phyloP scores from a whole-genome alignment of 2,329 filamentous ascomycete species.

The Neocatenulostroma microsporum region DNA sequence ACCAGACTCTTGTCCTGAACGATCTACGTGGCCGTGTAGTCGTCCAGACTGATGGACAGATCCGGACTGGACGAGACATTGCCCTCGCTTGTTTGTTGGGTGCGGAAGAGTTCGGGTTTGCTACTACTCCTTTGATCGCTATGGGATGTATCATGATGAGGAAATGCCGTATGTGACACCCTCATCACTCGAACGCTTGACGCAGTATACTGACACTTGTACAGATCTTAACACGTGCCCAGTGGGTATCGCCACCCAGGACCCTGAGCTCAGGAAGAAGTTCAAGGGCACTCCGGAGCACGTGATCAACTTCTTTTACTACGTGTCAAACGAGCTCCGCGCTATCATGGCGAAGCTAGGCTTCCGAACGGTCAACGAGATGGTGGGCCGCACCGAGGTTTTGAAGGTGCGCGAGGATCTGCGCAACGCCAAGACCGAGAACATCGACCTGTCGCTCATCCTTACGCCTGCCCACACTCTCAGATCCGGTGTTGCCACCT shows the following conservation, averaged over 20 bases:
- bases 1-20: conserved; percentile 92
- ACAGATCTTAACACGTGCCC: conserved; percentile 64
- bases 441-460: conserved; percentile 87
- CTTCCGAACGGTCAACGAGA: conserved; percentile 92
- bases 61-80: conserved; percentile 86
- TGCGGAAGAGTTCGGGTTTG: conserved; percentile 97
- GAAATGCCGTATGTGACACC: conserved; percentile 48
- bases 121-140: conserved; percentile 86
- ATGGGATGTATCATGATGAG: conserved; percentile 97
- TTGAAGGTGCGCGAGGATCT: conserved; percentile 83
- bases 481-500: conserved; percentile 86
- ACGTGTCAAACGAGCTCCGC: conserved; percentile 88
- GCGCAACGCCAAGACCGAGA: conserved; percentile 78
- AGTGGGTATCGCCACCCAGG: conserved; percentile 91
- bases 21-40: conserved; percentile 92
- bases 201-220: conserved; percentile 14
- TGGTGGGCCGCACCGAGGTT: conserved; percentile 87
- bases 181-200: background rate
- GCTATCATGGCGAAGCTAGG: conserved; percentile 96
- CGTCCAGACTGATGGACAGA: conserved; percentile 91
- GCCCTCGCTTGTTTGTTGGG: conserved; percentile 90
- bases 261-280: conserved; percentile 88
- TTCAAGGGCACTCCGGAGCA: conserved; percentile 90
- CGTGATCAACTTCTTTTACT: conserved; percentile 99
- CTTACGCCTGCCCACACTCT: conserved; percentile 94